Evolutionary conservation across 805 yeast genomes (phyloP).

Genomic region (Yamadazyma insecticola): DNA sequence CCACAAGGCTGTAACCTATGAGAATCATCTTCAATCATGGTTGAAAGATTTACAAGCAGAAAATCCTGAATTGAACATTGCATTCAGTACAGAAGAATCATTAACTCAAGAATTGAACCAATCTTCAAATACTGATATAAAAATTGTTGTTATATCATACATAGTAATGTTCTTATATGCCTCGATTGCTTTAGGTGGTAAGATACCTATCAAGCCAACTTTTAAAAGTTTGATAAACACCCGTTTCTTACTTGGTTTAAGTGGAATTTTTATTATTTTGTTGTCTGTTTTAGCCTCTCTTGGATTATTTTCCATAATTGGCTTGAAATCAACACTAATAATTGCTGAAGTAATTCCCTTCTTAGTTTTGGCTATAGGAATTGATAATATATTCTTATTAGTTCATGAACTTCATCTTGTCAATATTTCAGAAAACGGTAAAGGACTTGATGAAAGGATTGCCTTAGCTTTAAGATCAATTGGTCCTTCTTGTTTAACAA

Average conservation of each 20-base stretch:
- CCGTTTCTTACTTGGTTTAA: slow-evolving; percentile 69
- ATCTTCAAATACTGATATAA: slow-evolving; percentile 74
- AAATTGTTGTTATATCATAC: slow-evolving; percentile 70
- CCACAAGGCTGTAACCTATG: slow-evolving; percentile 56
- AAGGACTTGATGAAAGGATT: slow-evolving; percentile 45
- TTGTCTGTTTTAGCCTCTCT: slow-evolving; percentile 79
- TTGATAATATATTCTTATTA: slow-evolving; percentile 85
- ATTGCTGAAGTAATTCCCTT: slow-evolving; percentile 97
- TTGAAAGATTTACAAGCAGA: slow-evolving; percentile 40
- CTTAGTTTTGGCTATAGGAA: slow-evolving; percentile 89
- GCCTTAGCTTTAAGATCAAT: slow-evolving; percentile 63
- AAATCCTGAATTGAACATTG: slow-evolving; percentile 46
- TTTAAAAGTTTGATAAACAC: slow-evolving; percentile 42
- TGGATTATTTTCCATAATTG: slow-evolving; percentile 73
- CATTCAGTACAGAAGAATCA: slow-evolving; percentile 80
- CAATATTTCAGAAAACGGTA: slow-evolving; percentile 37
- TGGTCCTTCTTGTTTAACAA: slow-evolving; percentile 82
- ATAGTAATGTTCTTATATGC: slow-evolving; percentile 85
- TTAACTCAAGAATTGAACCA: slow-evolving; percentile 79
- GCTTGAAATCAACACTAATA: slow-evolving; percentile 81
- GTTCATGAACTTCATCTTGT: slow-evolving; percentile 70
- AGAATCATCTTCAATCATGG: slow-evolving; percentile 56
- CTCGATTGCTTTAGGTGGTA: slow-evolving; percentile 70
- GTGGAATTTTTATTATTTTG: slow-evolving; percentile 80
- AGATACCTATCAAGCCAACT: slow-evolving; percentile 34